Base-by-base conservation (phyloP, 225 moss, liverwort and hornwort genomes). In the Pleurozium schreberi region DNA sequence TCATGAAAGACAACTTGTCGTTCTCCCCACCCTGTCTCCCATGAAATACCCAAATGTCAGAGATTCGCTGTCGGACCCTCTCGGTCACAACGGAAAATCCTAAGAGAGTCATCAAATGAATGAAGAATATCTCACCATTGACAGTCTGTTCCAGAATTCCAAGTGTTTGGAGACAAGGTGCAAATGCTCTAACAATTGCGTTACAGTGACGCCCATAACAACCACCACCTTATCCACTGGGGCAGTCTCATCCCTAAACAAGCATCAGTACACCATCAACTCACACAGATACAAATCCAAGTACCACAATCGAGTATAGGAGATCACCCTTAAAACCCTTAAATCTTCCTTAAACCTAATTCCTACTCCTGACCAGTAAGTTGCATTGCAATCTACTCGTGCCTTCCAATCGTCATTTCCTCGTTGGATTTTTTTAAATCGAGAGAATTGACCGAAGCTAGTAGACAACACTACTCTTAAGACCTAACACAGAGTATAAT, bases 1-100 rank as follows among this genome's bases (percentile, higher is more conserved):
- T 87, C 98, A 96, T 96, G 26, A 97, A 96, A 87, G 90, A 93
- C 70, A 95, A 49, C 86, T 96, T 97, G 26, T 93, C 93, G 79
- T 77, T 91, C 31, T 97, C 95, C 85, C 89, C 89, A 71, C 93
- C 91, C 97, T 97, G 90, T 63, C 49, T 83, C 85, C 82, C 82
- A 83, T 88, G 81, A 74, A n/a, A 82, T 43, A 87, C 42, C 68
- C 80, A 90, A 85, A 65, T 40, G 43, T 91, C 91, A 92, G 80
- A 36, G 49, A 64, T 43, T 31, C 78, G 12, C 74, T 42, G 59
- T 76, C 28, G 60, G 47, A 61, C 80, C 34, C 70, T 82, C 68
- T 81, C 82, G 25, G 82, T 45, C 74, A 52, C 55, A 82, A 83
- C n/a, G 34, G 33, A 42, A 82, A 88, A 91, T 78, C 74, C 61